These are phyloP conservation scores for Pseudocercospora eumusae DNA, from an alignment of 2,329 filamentous ascomycete genomes.

Conservation along the genomic window DNA sequence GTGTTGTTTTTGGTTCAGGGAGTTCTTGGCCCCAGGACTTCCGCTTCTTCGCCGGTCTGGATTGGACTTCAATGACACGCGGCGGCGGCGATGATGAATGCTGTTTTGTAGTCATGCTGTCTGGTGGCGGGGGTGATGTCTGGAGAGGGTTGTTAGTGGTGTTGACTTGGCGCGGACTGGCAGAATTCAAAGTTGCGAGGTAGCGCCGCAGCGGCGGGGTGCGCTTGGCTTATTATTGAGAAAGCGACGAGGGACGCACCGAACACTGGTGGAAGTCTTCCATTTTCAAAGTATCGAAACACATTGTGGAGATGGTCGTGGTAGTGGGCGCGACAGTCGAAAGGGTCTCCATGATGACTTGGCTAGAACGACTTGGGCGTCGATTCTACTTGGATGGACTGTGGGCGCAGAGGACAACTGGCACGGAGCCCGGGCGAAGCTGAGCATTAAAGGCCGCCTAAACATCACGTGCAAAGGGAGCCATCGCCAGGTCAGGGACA, in stretches of 20 bases:
- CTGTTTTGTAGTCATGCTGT: background rate
- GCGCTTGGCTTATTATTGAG: background rate
- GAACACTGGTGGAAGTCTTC: background rate
- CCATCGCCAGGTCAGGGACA: background rate
- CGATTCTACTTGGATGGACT: conserved; percentile 7
- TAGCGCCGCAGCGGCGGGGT: background rate
- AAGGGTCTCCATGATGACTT: conserved; percentile 5
- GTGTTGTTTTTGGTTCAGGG: conserved; percentile 92
- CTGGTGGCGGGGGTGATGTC: background rate
- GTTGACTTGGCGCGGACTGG: no score
- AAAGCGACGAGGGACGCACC: background rate
- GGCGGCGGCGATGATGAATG: conserved; percentile 29
- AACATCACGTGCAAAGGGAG: background rate
- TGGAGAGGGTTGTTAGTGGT: background rate
- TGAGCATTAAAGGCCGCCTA: background rate
- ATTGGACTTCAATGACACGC: conserved; percentile 36
- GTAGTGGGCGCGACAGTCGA: background rate
- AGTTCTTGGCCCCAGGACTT: conserved; percentile 99
- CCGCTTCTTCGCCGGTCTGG: conserved; percentile 48
- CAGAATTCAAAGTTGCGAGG: background rate
- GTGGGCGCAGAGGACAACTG: background rate
- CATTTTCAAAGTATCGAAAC: background rate
- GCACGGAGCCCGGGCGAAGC: background rate
- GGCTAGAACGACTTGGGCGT: conserved; percentile 8
- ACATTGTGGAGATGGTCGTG: background rate